Base-by-base conservation (phyloP, 2,329 filamentous ascomycete genomes). In the Fusarium longipes region DNA sequence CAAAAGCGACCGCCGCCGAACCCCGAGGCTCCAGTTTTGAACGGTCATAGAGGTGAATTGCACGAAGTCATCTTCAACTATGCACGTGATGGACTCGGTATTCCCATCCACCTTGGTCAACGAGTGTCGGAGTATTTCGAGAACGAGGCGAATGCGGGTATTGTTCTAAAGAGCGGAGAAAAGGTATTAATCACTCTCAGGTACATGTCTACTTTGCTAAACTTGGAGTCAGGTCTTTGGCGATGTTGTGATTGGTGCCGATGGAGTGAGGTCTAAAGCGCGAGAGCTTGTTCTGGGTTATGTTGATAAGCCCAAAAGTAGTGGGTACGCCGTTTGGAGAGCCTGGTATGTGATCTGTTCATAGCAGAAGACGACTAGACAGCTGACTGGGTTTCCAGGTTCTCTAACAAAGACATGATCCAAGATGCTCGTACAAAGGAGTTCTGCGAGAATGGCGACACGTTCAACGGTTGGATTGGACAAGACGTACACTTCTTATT, bases 401-500 rank as follows among this genome's bases (percentile, higher is more conserved):
- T 71, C 40, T 70, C 69, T 0, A 84, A 84, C 63, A 80, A 82
- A 33, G 81, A 84, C 53, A 83, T 84, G 81, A 78, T 86, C 20
- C 75, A 76, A 11, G 84, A 87, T 64, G 82, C 84, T 2, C 75
- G 79, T 22, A 87, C 85, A 3, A 82, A 81, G 30, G 80, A 86
- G 33, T 86, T 87, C 55, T 86, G 85, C 65, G 79, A 77, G 32
- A 80, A 87, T 57, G 86, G 85, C 32, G 86, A 88, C 72, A 85
- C 84, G 0, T 87, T 87, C 75, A 86, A 86, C 54, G 86, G 85
- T 25, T 84, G 82, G 86, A 83, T 70, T 14, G 65, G 68, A 6
- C 47, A 62, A 30, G 68, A 66, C 18, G 56, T 68, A 48, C 84
- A 87, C 66, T 84, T 87, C 62, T 76, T 88, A 2, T 86, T 87